Conservation (phyloP, 2,329 filamentous ascomycete species). For the Emericellopsis cladophorae region DNA sequence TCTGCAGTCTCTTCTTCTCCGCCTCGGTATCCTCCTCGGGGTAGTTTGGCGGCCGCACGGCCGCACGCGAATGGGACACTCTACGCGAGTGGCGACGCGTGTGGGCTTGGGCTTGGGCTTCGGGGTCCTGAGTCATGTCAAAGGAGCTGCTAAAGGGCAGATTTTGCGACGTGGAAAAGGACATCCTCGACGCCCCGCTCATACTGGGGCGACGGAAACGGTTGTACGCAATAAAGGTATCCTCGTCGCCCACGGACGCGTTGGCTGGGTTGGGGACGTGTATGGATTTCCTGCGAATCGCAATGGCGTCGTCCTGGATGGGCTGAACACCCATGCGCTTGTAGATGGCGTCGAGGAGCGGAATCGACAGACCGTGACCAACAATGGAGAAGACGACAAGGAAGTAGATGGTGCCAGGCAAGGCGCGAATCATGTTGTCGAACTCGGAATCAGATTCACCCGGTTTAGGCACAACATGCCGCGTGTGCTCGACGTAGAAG, state of each 20-base stretch:
- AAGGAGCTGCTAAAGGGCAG: background rate
- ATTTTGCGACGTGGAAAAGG: background rate
- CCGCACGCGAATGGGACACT: background rate
- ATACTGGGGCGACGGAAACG: constrained; percentile 27
- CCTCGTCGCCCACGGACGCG: constrained; percentile 21
- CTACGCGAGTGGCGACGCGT: background rate
- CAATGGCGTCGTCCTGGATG: constrained; percentile 26
- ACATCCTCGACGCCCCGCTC: background rate
- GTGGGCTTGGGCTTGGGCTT: too few relatives aligned
- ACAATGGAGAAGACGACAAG: constrained; percentile 16
- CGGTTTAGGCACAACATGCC: constrained; percentile 23
- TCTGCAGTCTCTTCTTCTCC: constrained; percentile 3
- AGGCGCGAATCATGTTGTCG: constrained; percentile 19
- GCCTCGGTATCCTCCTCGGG: constrained; percentile 2
- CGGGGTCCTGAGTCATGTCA: background rate
- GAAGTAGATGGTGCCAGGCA: constrained; percentile 26
- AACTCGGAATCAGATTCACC: constrained; percentile 19
- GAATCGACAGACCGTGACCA: constrained; percentile 32
- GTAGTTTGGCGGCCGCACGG: constrained; percentile 1
- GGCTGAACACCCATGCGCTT: constrained; percentile 22
- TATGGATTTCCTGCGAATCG: constrained; percentile 23
- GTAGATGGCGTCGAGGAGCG: constrained; percentile 24
- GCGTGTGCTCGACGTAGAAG: constrained; percentile 48
- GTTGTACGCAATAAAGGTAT: constrained; percentile 32
- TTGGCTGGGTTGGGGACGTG: constrained; percentile 21